Evolutionary conservation across 164 flowering plant species (phyloP), one percentile per base, ranked within the genome.

Genomic region (Annona cherimola): DNA sequence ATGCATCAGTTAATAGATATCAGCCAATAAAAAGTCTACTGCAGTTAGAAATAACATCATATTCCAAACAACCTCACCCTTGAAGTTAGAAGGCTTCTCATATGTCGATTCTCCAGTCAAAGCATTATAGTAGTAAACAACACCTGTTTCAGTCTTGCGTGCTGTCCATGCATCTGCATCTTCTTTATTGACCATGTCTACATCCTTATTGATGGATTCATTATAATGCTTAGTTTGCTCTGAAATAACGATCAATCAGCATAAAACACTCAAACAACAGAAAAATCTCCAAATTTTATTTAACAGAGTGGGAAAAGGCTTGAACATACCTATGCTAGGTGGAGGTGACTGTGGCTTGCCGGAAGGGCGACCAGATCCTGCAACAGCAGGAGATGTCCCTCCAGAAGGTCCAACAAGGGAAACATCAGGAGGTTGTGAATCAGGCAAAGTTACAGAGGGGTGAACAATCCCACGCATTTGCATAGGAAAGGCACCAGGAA

Each of bases 61-160:
- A n/a, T 67, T 40, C 63, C 44, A n/a, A 71, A 62, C 26, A 77
- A 92, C 97, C 95, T 90, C 94, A 74, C 85, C 92, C 73, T 81
- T 83, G 76, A 88, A 92, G 45, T 87, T 80, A 63, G 86, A 45
- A 68, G 99, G 99, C 73, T 80, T 91, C 69, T 85, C 88, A 83
- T 96, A 93, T 3, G 99, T 96, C 18, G 99, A 96, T 78, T 87
- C 89, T 71, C 94, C 91, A 0, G 97, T 88, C n/a, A 86, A 54
- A 66, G 98, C 86, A 83, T 96, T 93, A 79, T 96, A 96, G 74
- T 93, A 96, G 82, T 96, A 96, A 5, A 88, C 83, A 79, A 78
- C 77, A 70, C 99, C 99, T 6, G 92, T 75, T 45, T 93, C 96
- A 70, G 95, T 87, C 84, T 85, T 88, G 87, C 91, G 98, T 41